Conservation (phyloP, 2,329 filamentous ascomycete species). For the Exutisphaerella laricina region DNA sequence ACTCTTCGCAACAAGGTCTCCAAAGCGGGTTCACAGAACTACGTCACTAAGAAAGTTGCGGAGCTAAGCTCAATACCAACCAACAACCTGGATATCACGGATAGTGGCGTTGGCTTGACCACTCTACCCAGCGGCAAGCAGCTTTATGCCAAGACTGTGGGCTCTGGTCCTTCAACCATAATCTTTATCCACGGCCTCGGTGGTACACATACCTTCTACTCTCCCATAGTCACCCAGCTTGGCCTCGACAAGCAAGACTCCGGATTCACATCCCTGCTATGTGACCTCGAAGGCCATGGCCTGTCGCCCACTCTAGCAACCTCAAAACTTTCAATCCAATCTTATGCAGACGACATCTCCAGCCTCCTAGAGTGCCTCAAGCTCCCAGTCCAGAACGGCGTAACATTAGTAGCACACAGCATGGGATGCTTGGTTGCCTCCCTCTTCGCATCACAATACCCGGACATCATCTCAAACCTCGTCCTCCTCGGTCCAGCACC, state of each 20-base stretch:
- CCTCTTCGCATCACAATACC: slow-evolving; percentile 38
- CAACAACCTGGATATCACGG: too few species aligned
- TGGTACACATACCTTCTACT: slow-evolving; percentile 42
- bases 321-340: slow-evolving; percentile 40
- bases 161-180: too few species aligned
- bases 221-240: slow-evolving; percentile 40
- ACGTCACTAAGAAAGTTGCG: too few species aligned
- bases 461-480: slow-evolving; percentile 40
- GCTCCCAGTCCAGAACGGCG: too few species aligned
- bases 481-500: slow-evolving; percentile 47
- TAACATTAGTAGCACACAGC: slow-evolving; percentile 48
- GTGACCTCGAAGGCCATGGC: slow-evolving; percentile 54
- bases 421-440: slow-evolving; percentile 49
- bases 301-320: slow-evolving; percentile 48
- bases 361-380: too few species aligned
- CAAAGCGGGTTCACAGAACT: too few species aligned
- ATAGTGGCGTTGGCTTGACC: too few species aligned
- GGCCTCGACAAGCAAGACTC: slow-evolving; percentile 19
- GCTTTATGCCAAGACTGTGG: too few species aligned
- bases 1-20: slow-evolving; percentile 38
- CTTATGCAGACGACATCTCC: too few species aligned
- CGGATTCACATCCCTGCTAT: slow-evolving; percentile 28
- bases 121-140: too few species aligned
- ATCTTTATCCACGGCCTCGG: slow-evolving; percentile 55
- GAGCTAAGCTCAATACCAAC: too few species aligned